Conservation (phyloP, 768 basidiomycete species). For the Rhizopogon roseolus region DNA sequence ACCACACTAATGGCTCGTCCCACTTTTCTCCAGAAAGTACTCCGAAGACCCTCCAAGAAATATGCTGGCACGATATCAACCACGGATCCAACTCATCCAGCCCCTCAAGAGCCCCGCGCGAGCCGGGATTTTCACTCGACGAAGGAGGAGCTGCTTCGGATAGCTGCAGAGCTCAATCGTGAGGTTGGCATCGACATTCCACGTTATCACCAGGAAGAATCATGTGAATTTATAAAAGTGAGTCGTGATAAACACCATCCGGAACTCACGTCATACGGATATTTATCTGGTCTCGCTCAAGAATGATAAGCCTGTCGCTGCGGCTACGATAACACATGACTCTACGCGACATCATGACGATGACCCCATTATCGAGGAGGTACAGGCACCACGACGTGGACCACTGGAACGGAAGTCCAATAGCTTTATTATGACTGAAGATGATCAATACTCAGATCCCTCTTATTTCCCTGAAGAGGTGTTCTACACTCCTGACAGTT, state of each 20-base stretch:
- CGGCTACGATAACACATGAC: not conserved
- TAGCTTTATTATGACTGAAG: not conserved
- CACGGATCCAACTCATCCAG: not conserved
- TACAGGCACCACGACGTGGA: not conserved
- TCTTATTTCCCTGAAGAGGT: constrained; percentile 34
- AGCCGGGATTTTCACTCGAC: constrained; percentile 44
- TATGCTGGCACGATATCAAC: constrained; percentile 31
- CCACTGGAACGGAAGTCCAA: not conserved
- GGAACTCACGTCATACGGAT: not conserved
- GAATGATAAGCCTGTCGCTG: not conserved
- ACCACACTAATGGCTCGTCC: constrained; percentile 44
- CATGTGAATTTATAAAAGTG: constrained; percentile 13
- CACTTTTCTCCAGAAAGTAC: constrained; percentile 53
- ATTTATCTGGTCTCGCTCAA: constrained; percentile 1
- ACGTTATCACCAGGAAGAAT: constrained; percentile 6
- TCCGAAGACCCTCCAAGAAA: constrained; percentile 60
- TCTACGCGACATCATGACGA: not conserved
- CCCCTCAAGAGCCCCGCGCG: constrained; percentile 14
- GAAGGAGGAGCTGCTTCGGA: constrained; percentile 45
- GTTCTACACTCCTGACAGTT: constrained; percentile 61
- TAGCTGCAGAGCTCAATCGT: constrained; percentile 24
- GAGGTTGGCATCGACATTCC: not conserved
- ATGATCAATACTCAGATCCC: not conserved
- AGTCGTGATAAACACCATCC: constrained; percentile 3
- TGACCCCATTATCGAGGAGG: not conserved